Percentiles rank a stretch among this genome's conserved stretches.
These are phyloP conservation scores for Neocatenulostroma microsporum DNA, from an alignment of 2,329 filamentous ascomycete species.

Conservation along the genomic window DNA sequence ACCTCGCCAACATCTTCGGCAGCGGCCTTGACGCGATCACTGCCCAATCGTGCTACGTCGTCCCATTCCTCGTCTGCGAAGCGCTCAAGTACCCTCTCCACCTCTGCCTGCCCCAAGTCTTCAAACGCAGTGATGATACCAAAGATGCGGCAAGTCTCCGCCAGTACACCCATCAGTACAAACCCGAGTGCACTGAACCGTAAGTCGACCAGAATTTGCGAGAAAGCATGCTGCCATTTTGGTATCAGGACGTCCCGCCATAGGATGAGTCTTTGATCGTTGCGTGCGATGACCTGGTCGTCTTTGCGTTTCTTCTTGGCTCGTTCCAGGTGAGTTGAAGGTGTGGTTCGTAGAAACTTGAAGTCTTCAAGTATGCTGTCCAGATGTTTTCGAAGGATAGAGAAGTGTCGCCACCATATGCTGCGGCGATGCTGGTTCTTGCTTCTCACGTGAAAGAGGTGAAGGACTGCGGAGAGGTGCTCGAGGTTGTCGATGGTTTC, in stretches of 20 bases:
- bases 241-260: constrained; percentile 33
- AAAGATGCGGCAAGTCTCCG: constrained; percentile 33
- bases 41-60: constrained; percentile 23
- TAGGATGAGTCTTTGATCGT: constrained; percentile 28
- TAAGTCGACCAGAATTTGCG: constrained; percentile 38
- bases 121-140: constrained; percentile 37
- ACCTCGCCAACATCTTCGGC: constrained; percentile 29
- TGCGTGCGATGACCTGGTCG: constrained; percentile 6
- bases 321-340: constrained; percentile 23
- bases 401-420: constrained; percentile 73
- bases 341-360: constrained; percentile 16
- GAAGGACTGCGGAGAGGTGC: constrained; percentile 50
- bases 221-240: constrained; percentile 33
- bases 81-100: constrained; percentile 35
- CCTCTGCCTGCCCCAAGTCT: constrained; percentile 35
- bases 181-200: constrained; percentile 41
- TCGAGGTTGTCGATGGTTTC: constrained; percentile 10
- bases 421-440: constrained; percentile 79
- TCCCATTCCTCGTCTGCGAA: constrained; percentile 36
- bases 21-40: neutral
- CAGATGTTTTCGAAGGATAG: constrained; percentile 61
- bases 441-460: constrained; percentile 73
- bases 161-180: constrained; percentile 36
- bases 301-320: constrained; percentile 22
- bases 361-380: constrained; percentile 43